Evolutionary conservation across 2,329 filamentous ascomycete genomes (phyloP).

Genomic region (Stachybotrys chlorohalonatus): DNA sequence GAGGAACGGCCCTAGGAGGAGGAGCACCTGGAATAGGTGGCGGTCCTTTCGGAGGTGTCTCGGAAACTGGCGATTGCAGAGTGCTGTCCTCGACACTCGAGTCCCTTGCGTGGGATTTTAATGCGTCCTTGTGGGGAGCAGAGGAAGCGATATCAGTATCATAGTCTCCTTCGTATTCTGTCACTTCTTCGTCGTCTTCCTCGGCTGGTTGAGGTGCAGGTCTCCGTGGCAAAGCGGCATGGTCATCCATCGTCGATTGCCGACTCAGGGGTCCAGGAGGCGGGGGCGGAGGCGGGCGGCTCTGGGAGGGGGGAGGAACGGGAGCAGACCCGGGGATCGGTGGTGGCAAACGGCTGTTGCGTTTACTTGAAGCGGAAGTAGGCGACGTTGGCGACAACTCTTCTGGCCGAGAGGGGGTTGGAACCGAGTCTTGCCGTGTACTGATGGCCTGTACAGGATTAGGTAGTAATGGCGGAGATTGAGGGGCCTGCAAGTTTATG

Average conservation of each 20-base stretch:
- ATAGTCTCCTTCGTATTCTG: constrained; percentile 95
- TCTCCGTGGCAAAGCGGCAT: constrained; percentile 31
- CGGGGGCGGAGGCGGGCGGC: constrained; percentile 58
- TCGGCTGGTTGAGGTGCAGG: constrained; percentile 37
- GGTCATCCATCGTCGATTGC: constrained; percentile 49
- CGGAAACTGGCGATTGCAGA: constrained; percentile 44
- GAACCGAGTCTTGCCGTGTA: constrained; percentile 6
- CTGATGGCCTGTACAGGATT: not conserved
- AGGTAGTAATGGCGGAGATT: constrained; percentile 19
- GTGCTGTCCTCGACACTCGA: constrained; percentile 65
- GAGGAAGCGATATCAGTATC: constrained; percentile 96
- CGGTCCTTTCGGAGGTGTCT: constrained; percentile 34
- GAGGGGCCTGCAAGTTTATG: constrained; percentile 33
- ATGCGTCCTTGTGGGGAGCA: constrained; percentile 84
- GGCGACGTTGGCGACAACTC: constrained; percentile 37
- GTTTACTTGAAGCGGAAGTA: constrained; percentile 34
- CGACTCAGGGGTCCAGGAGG: constrained; percentile 48
- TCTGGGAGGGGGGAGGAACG: constrained; percentile 37
- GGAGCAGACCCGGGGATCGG: constrained; percentile 52
- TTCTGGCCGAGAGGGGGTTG: constrained; percentile 23
- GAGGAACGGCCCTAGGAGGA: constrained; percentile 52
- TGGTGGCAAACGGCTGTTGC: constrained; percentile 47
- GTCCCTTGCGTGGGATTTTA: constrained; percentile 73
- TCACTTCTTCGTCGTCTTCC: constrained; percentile 68
- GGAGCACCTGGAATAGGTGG: constrained; percentile 47